Evolutionary conservation across 495 filamentous ascomycete species (phyloP).

Genomic region (Letharia columbiana): DNA sequence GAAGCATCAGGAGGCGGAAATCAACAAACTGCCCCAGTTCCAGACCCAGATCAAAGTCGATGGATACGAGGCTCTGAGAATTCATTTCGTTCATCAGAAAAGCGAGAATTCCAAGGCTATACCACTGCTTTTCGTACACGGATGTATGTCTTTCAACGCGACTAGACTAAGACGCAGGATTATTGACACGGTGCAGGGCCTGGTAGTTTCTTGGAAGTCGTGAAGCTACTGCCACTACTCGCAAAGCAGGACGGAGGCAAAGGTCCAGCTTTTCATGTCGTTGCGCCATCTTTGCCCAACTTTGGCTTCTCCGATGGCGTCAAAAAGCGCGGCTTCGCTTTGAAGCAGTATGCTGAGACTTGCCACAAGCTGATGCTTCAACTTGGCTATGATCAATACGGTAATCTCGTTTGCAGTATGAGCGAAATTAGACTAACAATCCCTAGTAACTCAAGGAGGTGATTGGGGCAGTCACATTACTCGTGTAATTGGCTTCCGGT

Average conservation of each 20-base stretch:
- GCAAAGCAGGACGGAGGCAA: constrained; percentile 17
- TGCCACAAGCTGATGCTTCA: constrained; percentile 58
- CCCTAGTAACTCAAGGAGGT: constrained; percentile 51
- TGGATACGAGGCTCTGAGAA: constrained; percentile 34
- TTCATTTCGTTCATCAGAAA: constrained; percentile 42
- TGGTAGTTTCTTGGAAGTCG: constrained; percentile 36
- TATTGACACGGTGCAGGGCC: constrained; percentile 23
- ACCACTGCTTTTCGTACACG: constrained; percentile 40
- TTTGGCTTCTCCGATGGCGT: constrained; percentile 35
- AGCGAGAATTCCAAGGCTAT: constrained; percentile 31
- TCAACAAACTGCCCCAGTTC: constrained; percentile 41
- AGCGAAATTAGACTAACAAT: background rate
- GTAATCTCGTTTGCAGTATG: constrained; percentile 22
- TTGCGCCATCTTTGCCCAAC: constrained; percentile 39
- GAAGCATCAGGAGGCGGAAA: constrained; percentile 34
- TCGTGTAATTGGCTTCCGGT: constrained; percentile 46
- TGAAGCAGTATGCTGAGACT: constrained; percentile 53
- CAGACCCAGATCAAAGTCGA: constrained; percentile 35
- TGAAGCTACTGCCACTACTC: constrained; percentile 32
- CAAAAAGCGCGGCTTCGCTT: constrained; percentile 40
- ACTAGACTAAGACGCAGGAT: no score
- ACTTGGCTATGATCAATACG: constrained; percentile 59
- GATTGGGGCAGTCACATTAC: constrained; percentile 62
- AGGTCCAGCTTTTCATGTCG: constrained; percentile 36
- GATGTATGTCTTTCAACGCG: constrained; percentile 28